Evolutionary conservation across 176 grass and related monocot species (phyloP).

Genomic region (Lolium multiflorum): DNA sequence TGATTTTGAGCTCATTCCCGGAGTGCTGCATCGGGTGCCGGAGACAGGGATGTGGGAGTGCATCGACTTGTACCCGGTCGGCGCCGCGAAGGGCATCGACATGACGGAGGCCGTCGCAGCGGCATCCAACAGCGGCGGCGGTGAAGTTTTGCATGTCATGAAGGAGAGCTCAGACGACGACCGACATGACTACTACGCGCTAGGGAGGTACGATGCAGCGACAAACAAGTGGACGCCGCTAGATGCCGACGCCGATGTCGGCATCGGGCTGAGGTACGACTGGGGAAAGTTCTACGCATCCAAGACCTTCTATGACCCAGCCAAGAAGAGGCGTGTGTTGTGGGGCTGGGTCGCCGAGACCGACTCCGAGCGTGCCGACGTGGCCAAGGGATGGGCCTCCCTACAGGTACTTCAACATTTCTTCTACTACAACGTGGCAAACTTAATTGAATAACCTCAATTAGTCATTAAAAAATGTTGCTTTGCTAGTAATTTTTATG

Average conservation of each 20-base stretch:
- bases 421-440: background rate
- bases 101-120: conserved; percentile 25
- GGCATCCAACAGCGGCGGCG: background rate
- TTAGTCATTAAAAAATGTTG: background rate
- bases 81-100: conserved; percentile 31
- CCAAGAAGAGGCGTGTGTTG: conserved; percentile 68
- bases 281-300: conserved; percentile 84
- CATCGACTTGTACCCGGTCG: conserved; percentile 82
- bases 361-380: conserved; percentile 78
- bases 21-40: conserved; percentile 49
- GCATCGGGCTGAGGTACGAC: conserved; percentile 82
- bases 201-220: conserved; percentile 53
- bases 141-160: conserved; percentile 67
- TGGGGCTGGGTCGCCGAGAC: conserved; percentile 91
- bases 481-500: background rate
- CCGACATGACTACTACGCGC: conserved; percentile 86
- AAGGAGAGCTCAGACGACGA: conserved; percentile 95
- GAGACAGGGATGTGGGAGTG: conserved; percentile 86
- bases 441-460: background rate
- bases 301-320: conserved; percentile 44
- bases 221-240: conserved; percentile 67
- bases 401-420: conserved; percentile 56
- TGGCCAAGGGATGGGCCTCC: conserved; percentile 78
- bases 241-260: conserved; percentile 57
- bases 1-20: conserved; percentile 50